Evolutionary conservation across 257 asterid genomes (phyloP).

Genomic region (Gardenia jasminoides): DNA sequence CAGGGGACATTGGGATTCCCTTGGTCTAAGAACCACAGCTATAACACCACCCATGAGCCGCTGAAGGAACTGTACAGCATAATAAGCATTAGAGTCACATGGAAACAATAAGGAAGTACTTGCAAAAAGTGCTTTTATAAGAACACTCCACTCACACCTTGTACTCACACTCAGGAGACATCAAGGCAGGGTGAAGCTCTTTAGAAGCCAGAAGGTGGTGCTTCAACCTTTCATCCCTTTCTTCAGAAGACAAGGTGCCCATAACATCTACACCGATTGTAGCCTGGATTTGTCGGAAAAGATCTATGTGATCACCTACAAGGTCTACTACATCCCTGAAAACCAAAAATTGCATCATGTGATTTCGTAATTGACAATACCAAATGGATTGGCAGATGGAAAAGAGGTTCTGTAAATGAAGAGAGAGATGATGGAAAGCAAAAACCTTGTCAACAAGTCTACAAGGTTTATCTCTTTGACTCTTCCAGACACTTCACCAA

Average conservation of each 20-base stretch:
- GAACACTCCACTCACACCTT: conserved; percentile 85
- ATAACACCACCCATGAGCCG: conserved; percentile 89
- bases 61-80: conserved; percentile 66
- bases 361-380: neutral
- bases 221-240: conserved; percentile 96
- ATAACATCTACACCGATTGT: conserved; percentile 92
- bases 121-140: conserved; percentile 32
- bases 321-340: conserved; percentile 85
- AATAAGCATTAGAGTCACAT: conserved; percentile 31
- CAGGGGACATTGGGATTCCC: conserved; percentile 90
- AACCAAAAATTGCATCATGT: neutral
- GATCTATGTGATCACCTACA: conserved; percentile 86
- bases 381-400: neutral
- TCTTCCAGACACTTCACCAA: conserved; percentile 85
- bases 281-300: conserved; percentile 85
- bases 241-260: conserved; percentile 95
- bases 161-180: conserved; percentile 98
- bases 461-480: conserved; percentile 83
- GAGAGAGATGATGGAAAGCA: neutral
- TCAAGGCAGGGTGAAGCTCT: conserved; percentile 98
- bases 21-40: conserved; percentile 88
- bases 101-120: conserved; percentile 20
- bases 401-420: neutral
- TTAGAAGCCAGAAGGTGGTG: conserved; percentile 77
- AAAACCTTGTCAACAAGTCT: conserved; percentile 85